phyloP scores from a whole-genome alignment of 345 rosid species.

The Moricandia moricandioides region DNA sequence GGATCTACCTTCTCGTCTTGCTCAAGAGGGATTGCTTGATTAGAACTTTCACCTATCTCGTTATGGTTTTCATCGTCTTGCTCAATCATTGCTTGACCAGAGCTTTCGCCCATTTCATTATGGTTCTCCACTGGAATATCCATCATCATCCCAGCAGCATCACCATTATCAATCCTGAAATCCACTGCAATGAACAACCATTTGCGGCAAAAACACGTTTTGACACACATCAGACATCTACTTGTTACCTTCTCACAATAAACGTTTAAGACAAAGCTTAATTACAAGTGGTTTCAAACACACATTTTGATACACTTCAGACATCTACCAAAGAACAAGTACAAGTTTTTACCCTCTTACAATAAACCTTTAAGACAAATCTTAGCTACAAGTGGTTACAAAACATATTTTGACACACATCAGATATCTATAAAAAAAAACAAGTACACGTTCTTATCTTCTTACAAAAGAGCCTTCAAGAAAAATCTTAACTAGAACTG shows the following conservation, averaged over 20 bases:
- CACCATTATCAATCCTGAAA: slow-evolving; percentile 54
- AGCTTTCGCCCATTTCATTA: slow-evolving; percentile 47
- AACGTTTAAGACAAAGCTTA: neutral
- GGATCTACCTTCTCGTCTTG: slow-evolving; percentile 53
- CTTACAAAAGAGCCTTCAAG: neutral
- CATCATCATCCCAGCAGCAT: slow-evolving; percentile 46
- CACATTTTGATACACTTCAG: too few relatives aligned
- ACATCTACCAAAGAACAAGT: too few relatives aligned
- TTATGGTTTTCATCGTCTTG: slow-evolving; percentile 37
- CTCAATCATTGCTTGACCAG: slow-evolving; percentile 53
- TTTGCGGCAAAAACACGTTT: neutral
- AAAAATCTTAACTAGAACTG: slow-evolving; percentile 15
- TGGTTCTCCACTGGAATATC: slow-evolving; percentile 35
- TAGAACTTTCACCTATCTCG: slow-evolving; percentile 49
- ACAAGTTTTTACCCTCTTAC: too few relatives aligned
- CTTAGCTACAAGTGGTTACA: too few relatives aligned
- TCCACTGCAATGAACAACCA: slow-evolving; percentile 64
- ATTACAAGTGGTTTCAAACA: slow-evolving; percentile 3
- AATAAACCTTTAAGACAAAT: too few relatives aligned
- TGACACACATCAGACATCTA: neutral
- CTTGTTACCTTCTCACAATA: neutral
- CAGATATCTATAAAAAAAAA: neutral
- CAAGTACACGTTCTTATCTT: neutral
- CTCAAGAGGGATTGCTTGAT: slow-evolving; percentile 42
- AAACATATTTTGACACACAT: neutral